phyloP scores from a whole-genome alignment of 2,329 filamentous ascomycete genomes.

The Fusarium sp. region DNA sequence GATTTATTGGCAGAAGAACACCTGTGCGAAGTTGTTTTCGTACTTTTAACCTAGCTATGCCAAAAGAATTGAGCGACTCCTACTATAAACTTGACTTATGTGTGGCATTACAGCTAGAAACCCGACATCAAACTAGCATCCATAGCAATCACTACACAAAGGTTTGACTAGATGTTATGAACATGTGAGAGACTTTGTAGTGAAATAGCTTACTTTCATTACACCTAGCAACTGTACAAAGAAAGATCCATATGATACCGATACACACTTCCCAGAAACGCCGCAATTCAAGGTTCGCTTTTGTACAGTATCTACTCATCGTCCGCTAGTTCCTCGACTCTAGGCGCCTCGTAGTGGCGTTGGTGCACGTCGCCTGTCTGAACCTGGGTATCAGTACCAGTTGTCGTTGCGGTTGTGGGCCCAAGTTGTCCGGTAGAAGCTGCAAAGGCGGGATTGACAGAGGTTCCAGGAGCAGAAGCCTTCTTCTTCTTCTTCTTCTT shows the following conservation, averaged over 20 bases:
- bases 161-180: background rate
- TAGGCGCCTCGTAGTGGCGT: constrained; percentile 60
- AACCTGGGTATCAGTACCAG: constrained; percentile 64
- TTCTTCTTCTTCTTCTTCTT: constrained; percentile 67
- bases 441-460: constrained; percentile 56
- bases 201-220: constrained; percentile 25
- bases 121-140: no score
- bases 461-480: constrained; percentile 49
- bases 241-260: constrained; percentile 32
- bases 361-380: constrained; percentile 54
- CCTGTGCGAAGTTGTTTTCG: no score
- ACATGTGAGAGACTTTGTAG: background rate
- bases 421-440: constrained; percentile 62
- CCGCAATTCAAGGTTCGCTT: constrained; percentile 29
- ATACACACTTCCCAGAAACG: constrained; percentile 42
- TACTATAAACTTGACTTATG: no score
- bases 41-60: no score
- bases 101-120: no score
- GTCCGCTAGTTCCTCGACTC: constrained; percentile 62
- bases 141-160: background rate
- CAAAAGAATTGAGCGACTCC: no score
- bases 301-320: constrained; percentile 52
- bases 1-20: no score
- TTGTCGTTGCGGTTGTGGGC: constrained; percentile 64
- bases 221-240: constrained; percentile 22